Evolutionary conservation across 2,329 filamentous ascomycete species (phyloP).

Genomic region (Beauveria caledonica): DNA sequence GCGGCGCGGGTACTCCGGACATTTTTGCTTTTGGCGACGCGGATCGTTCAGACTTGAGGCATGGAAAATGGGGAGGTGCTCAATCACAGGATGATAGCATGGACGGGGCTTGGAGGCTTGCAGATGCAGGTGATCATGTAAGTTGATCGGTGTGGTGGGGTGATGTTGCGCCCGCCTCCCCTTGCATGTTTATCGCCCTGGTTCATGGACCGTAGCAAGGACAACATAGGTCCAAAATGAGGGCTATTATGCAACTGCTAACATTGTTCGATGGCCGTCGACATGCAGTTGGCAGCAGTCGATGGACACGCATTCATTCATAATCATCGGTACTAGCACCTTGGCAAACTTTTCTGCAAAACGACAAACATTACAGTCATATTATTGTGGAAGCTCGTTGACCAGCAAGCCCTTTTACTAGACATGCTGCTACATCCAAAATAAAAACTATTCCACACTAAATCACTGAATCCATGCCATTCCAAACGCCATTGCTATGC

Average conservation of each 20-base stretch:
- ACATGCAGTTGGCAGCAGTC: background rate
- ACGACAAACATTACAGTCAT: background rate
- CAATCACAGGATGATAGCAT: background rate
- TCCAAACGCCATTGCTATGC: slow-evolving; percentile 11
- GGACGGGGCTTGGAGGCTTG: background rate
- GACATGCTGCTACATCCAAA: slow-evolving; percentile 3
- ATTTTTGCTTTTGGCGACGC: background rate
- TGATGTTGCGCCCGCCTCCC: background rate
- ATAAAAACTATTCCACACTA: background rate
- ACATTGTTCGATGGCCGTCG: background rate
- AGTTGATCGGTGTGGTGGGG: slow-evolving; percentile 5
- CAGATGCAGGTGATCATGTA: slow-evolving; percentile 8
- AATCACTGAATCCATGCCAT: background rate
- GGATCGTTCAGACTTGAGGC: background rate
- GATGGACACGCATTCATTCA: background rate
- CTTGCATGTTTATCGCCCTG: background rate
- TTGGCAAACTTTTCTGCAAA: background rate
- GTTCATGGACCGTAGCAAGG: background rate
- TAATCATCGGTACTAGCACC: too few species aligned
- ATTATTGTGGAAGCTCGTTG: background rate
- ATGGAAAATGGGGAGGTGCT: background rate
- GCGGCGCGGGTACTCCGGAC: background rate
- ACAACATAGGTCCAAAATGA: background rate
- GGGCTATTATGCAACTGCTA: background rate
- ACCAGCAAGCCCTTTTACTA: background rate